These are phyloP conservation scores for Davidsoniella eucalypti DNA, from an alignment of 2,329 filamentous ascomycete species.

Conservation along the genomic window DNA sequence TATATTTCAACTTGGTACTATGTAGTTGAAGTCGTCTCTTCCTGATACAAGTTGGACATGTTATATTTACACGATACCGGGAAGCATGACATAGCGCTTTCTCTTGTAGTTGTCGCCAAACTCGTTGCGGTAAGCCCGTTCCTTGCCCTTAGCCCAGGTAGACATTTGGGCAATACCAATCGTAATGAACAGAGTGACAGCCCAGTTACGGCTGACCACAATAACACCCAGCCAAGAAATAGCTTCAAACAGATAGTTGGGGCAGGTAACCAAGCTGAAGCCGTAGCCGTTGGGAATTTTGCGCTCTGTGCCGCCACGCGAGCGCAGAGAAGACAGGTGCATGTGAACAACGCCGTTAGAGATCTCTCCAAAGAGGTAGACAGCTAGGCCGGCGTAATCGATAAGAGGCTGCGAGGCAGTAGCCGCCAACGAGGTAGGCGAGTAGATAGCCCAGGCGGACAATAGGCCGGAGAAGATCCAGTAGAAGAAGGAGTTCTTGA, in stretches of 20 bases:
- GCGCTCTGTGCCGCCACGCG: slow-evolving; percentile 64
- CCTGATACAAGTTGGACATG: background rate
- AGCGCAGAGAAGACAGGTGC: slow-evolving; percentile 61
- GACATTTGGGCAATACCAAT: slow-evolving; percentile 68
- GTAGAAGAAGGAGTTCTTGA: slow-evolving; percentile 93
- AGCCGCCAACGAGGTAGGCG: slow-evolving; percentile 53
- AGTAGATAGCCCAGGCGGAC: slow-evolving; percentile 73
- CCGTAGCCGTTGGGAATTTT: slow-evolving; percentile 77
- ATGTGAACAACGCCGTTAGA: slow-evolving; percentile 68
- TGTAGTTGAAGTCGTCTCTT: too few species aligned
- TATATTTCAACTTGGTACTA: too few species aligned
- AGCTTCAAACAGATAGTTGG: slow-evolving; percentile 92
- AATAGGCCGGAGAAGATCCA: slow-evolving; percentile 71
- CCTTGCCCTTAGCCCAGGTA: slow-evolving; percentile 80
- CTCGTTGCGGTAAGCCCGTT: slow-evolving; percentile 73
- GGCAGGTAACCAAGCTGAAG: slow-evolving; percentile 78
- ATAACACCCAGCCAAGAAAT: slow-evolving; percentile 74
- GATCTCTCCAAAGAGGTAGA: slow-evolving; percentile 65
- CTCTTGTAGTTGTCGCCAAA: slow-evolving; percentile 91
- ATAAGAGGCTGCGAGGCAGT: slow-evolving; percentile 30
- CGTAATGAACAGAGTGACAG: slow-evolving; percentile 58
- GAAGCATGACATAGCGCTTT: slow-evolving; percentile 73
- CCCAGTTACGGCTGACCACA: slow-evolving; percentile 62
- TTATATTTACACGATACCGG: slow-evolving; percentile 48
- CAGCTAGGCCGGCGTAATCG: slow-evolving; percentile 48